These are phyloP conservation scores for Fistulinella prunicolor DNA, from an alignment of 768 basidiomycete genomes.

Conservation along the genomic window DNA sequence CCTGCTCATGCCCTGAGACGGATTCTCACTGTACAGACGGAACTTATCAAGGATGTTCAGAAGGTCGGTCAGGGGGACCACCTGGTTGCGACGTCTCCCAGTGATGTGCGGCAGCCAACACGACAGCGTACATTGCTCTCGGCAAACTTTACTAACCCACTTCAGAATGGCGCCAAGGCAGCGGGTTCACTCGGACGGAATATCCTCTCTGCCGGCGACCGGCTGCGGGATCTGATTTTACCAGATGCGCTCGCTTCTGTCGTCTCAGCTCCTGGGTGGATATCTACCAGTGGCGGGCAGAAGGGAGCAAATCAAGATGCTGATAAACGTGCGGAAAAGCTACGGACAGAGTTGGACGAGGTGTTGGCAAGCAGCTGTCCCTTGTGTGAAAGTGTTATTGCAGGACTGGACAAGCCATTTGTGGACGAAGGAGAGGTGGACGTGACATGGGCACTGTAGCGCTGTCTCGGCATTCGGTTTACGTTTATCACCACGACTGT, in stretches of 20 bases:
- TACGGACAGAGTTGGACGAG: slow-evolving; percentile 85
- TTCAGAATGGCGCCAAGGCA: slow-evolving; percentile 63
- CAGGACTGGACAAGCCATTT: slow-evolving; percentile 84
- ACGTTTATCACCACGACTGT: too few relatives aligned
- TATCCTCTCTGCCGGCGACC: slow-evolving; percentile 85
- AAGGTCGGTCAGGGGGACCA: slow-evolving; percentile 33
- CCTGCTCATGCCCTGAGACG: slow-evolving; percentile 78
- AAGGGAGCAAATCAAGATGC: slow-evolving; percentile 45
- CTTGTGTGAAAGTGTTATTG: slow-evolving; percentile 87
- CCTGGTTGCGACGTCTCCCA: slow-evolving; percentile 31
- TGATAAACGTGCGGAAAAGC: slow-evolving; percentile 62
- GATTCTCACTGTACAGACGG: slow-evolving; percentile 81
- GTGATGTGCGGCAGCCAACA: slow-evolving; percentile 42
- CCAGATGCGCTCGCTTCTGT: slow-evolving; percentile 89
- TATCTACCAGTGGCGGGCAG: slow-evolving; percentile 56
- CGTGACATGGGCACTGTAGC: slow-evolving; percentile 69
- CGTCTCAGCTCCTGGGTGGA: slow-evolving; percentile 76
- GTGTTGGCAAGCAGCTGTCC: slow-evolving; percentile 88
- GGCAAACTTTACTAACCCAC: slow-evolving; percentile 60
- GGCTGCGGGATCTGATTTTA: slow-evolving; percentile 85
- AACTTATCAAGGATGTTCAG: slow-evolving; percentile 62
- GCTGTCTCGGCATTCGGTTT: background rate
- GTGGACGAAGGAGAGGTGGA: slow-evolving; percentile 75
- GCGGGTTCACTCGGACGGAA: slow-evolving; percentile 73
- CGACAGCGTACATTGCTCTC: slow-evolving; percentile 70